Evolutionary conservation across 768 basidiomycete genomes (phyloP), one percentile per base, ranked within the genome.

Genomic region (Trametes elegans): DNA sequence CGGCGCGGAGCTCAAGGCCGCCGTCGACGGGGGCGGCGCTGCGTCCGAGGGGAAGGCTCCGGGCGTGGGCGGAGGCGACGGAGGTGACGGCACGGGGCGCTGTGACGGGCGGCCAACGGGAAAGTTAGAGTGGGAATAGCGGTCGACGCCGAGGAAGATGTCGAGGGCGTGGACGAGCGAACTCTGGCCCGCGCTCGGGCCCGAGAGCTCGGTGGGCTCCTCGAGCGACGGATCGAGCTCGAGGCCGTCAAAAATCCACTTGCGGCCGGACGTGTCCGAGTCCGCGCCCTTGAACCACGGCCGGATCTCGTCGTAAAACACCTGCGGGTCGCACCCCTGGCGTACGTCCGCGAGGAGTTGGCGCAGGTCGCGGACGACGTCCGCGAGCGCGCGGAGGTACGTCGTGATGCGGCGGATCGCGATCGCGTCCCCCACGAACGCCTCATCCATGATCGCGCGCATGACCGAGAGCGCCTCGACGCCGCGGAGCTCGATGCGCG

Each of bases 401-500:
- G 69, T 64, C 6, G 80, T 74, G 66, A 84, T 77, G 18, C 82
- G 74, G 9, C 66, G 65, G 9, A 79, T 53, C 16, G 83, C 75
- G 24, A 79, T 69, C 10, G 66, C 59, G 66, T 85, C 84, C 24
- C 75, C 75, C 40, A 95, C 81, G 76, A 93, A 95, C 26, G 85
- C 77, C 68, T 96, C 94, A 73, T 96, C 92, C 79, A 95, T 85
- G 1, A 83, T 88, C 3, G 78, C 72, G 2, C 88, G 82, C 90
- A 97, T 95, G 48, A 94, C 74, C 34, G 84, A 78, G n/a, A 98
- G 82, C 0, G 88, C 90, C 46, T 86, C 82, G 1, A 89, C 91
- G 11, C 93, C 94, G 23, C 82, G 79, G 16, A 96, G 78, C 68
- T 98, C 95, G 64, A 94, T 90, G 1, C 89, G 82, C 2, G 91